Evolutionary conservation across 768 basidiomycete species (phyloP), one percentile per base, ranked within the genome.

Genomic region (Crucibulum laeve): DNA sequence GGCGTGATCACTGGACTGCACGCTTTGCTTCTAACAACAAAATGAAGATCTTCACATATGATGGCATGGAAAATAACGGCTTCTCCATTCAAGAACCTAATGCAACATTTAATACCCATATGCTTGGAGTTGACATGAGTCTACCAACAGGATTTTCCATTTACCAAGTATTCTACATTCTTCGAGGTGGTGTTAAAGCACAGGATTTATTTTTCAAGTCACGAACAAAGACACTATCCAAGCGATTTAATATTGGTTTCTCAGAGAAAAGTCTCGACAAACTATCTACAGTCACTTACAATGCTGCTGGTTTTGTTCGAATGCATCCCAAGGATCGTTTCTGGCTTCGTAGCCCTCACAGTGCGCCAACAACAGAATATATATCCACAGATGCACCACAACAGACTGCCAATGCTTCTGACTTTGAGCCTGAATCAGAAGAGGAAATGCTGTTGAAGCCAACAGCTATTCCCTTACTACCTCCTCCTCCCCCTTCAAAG

Each of bases 1-100:
- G 8, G 13, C 8, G 24, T 17, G 18, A 40, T 10, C 60, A 64
- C 41, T 62, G 58, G 33, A 58, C 50, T 38, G 53, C 57, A 22
- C 44, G 55, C 2, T 61, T 56, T 40, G n/a, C 43, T 1, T 43
- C 38, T 8, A 19, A 26, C 4, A 43, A 54, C 5, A 18, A 45
- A 6, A 38, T 46, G 19, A 25, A 28, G 2, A 46, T 62, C 23
- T 59, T 51, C 35, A 58, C 50, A 1, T 58, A 58, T 42, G 53
- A 58, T 45, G 53, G 52, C 4, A 43, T 48, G 42, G 26, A 45
- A 7, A 35, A 52, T 34, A 35, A 37, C 22, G 57, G 57, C 21
- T 25, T 24, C 17, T 43, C 53, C 4, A 35, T 48, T 1, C 26
- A 30, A 5, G 53, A 53, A 24, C 15, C 24, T 3, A 22, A 39